phyloP scores from a whole-genome alignment of 192 early-diverging fungal species.

The Coemansia asiatica region DNA sequence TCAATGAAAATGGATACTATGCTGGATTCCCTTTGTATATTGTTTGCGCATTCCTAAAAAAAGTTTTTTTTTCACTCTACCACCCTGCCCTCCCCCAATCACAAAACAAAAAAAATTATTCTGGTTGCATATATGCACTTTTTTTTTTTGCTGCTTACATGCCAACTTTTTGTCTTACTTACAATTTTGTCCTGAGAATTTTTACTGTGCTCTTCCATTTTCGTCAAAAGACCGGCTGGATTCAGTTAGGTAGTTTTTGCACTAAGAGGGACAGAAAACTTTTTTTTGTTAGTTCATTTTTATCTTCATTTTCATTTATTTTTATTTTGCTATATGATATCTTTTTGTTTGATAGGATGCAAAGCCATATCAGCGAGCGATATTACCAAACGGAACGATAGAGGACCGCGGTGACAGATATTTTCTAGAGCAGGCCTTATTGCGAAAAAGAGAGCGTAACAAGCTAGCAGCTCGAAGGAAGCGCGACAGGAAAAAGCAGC shows the following conservation, averaged over 20 bases:
- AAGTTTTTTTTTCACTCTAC: background rate
- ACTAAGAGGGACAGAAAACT: background rate
- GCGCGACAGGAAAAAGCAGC: constrained; percentile 48
- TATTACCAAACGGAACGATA: constrained; percentile 30
- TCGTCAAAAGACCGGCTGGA: background rate
- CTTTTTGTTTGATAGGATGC: background rate
- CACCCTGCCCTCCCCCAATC: background rate
- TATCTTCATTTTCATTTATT: background rate
- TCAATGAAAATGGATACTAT: too few relatives aligned
- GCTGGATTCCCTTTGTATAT: background rate
- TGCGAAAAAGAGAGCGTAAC: constrained; percentile 43
- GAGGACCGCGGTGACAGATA: background rate
- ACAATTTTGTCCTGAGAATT: constrained; percentile 36
- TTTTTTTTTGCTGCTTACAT: too few relatives aligned
- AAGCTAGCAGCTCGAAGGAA: constrained; percentile 43
- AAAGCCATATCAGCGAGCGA: constrained; percentile 11
- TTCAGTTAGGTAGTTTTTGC: background rate
- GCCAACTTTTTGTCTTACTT: background rate
- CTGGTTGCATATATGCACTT: background rate
- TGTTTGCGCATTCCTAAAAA: background rate
- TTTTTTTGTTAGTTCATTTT: background rate
- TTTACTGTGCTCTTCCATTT: constrained; percentile 11
- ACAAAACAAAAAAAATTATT: background rate
- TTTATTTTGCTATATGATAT: background rate
- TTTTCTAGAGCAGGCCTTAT: constrained; percentile 11